These are phyloP conservation scores for Russula dissimulans DNA, from an alignment of 768 basidiomycete species.

Conservation along the genomic window DNA sequence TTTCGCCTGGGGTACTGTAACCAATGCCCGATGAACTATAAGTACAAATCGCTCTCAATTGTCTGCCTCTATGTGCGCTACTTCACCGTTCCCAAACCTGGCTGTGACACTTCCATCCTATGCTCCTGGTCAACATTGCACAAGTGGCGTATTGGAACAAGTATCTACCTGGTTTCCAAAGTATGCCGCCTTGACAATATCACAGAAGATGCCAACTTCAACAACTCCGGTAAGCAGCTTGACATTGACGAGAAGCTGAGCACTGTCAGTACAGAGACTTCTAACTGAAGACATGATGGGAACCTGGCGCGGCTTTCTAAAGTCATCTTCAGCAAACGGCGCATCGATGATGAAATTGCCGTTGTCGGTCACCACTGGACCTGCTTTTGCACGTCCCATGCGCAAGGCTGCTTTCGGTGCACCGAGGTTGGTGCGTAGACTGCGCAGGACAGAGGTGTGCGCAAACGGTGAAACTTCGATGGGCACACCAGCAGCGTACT, in stretches of 20 bases:
- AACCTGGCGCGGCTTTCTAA: slow-evolving; percentile 45
- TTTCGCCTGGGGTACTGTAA: background rate
- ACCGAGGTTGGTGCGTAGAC: slow-evolving; percentile 46
- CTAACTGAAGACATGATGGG: slow-evolving; percentile 36
- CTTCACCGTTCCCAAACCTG: slow-evolving; percentile 1
- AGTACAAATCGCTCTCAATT: background rate
- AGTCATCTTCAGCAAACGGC: slow-evolving; percentile 63
- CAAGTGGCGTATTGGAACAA: background rate
- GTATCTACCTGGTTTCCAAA: slow-evolving; percentile 72
- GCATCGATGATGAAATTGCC: slow-evolving; percentile 98
- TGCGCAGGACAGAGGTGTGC: slow-evolving; percentile 77
- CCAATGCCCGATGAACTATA: background rate
- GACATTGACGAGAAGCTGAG: slow-evolving; percentile 65
- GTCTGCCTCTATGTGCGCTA: slow-evolving; percentile 1
- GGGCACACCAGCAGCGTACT: slow-evolving; percentile 87
- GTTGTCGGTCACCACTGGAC: slow-evolving; percentile 95
- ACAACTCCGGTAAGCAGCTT: slow-evolving; percentile 97
- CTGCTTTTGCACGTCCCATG: slow-evolving; percentile 91
- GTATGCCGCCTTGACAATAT: slow-evolving; percentile 91
- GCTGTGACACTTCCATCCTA: slow-evolving; percentile 13
- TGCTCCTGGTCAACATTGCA: background rate
- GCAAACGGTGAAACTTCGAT: slow-evolving; percentile 97
- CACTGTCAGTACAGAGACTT: background rate
- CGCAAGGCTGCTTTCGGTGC: slow-evolving; percentile 70
- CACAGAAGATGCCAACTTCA: slow-evolving; percentile 97